Base-by-base conservation (phyloP, 495 filamentous ascomycete genomes). In the Polyplosphaeria fusca region DNA sequence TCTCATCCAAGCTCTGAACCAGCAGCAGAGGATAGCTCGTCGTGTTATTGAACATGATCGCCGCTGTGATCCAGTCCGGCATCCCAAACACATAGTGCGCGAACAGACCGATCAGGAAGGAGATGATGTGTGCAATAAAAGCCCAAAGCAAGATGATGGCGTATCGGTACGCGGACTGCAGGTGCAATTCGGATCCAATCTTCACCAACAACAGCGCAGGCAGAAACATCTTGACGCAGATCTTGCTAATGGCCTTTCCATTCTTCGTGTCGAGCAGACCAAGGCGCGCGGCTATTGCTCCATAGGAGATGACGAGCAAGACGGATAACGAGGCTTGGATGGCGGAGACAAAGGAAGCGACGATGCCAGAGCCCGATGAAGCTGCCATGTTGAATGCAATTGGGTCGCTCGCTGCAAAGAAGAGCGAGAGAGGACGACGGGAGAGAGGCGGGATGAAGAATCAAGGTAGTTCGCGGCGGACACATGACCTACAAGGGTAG, bases 1-100 rank as follows among this genome's bases (percentile, higher is more conserved):
- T 86, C 19, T 78, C 72, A 42, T 82, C 76, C 3, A 89, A 72
- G n/a, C 79, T 77, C 49, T 83, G 74, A 23, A 86, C 75, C 2
- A 89, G 73, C 2, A 87, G 72, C 16, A 90, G 69, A 0, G 85
- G 85, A 38, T 86, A 79, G 25, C 76, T 79, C 0, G 82, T 85
- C 0, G 85, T 86, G 62, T 88, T 90, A 68, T 87, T 89, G 69
- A 88, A 86, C 49, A 81, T 76, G 49, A 86, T 76, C 0, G 83
- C 80, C 0, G 82, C 79, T 0, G 79, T 80, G 18, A 80, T 77
- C 84, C 83, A 88, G 49, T 74, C 72, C 4, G 84, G 85, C 39
- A 88, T 73, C 12, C 71, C 68, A 22, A 85, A 73, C 1, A 72
- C 14, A 16, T 68, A 66, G 1, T 72, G 74, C 1, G 68, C 58